Evolutionary conservation across 108 stramenopile species (phyloP), one percentile per base, ranked within the genome.

Genomic region (Phaeodactylum tricornutum): DNA sequence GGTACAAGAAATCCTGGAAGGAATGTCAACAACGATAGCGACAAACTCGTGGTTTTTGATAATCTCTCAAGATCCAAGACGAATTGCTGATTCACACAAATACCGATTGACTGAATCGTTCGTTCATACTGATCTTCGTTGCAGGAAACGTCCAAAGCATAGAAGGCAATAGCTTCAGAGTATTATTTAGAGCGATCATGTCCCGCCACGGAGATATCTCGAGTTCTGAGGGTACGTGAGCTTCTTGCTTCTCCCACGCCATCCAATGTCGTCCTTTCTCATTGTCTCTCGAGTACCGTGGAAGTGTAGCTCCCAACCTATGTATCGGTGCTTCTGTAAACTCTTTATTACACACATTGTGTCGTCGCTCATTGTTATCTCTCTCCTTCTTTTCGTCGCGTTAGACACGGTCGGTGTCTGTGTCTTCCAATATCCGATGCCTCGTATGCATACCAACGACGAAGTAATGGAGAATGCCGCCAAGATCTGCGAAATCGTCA

Each of bases 401-500:
- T 30, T 39, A 41, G 82, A 84, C 62, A 84, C 82, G 11, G 82
- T 84, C 24, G 82, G 82, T 15, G 77, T 79, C 12, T 84, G 82
- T 45, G 82, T 84, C 56, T 84, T 84, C 38, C 82, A 84, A 40
- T 84, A 84, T 57, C 82, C 82, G 39, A 84, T 84, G 82, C 82
- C 82, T 4, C 58, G 82, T 12, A 62, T 84, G 0, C 82, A 84
- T 47, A 84, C 82, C 27, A 79, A 49, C 21, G 77, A 77, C 21
- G 75, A 84, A 26, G 77, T 84, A 11, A 59, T 78, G 62, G 69
- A 41, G 4, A 84, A 84, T 38, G 83, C 79, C 23, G 49, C 60
- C 27, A 79, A 80, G 57, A 72, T 84, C 43, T 84, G 83, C 47
- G 79, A 80, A 3, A 75, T 84, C 43, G 79, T 84, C 50, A 80